Evolutionary conservation across 2,329 filamentous ascomycete genomes (phyloP).

Genomic region (Xylogone sp.): DNA sequence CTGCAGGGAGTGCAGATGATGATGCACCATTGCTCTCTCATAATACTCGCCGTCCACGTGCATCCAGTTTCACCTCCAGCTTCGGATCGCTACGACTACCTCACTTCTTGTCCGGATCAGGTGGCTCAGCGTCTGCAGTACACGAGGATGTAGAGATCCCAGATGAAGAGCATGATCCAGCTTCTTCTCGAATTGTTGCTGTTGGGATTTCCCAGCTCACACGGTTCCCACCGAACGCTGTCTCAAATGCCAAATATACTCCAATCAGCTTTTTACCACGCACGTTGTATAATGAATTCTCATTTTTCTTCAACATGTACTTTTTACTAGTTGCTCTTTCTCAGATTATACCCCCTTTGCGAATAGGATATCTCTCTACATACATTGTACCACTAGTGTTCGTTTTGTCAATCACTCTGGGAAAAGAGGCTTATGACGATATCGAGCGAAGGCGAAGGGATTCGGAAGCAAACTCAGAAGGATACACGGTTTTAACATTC

Average conservation of each 20-base stretch:
- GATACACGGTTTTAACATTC: slow-evolving; percentile 75
- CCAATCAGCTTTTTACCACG: slow-evolving; percentile 89
- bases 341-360: slow-evolving; percentile 82
- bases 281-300: slow-evolving; percentile 97
- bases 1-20: slow-evolving; percentile 58
- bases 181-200: slow-evolving; percentile 68
- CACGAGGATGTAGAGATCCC: slow-evolving; percentile 34
- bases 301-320: slow-evolving; percentile 99
- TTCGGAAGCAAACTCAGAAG: slow-evolving; percentile 90
- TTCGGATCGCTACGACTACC: slow-evolving; percentile 59
- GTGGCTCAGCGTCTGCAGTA: slow-evolving; percentile 7
- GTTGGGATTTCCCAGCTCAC: slow-evolving; percentile 71
- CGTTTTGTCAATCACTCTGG: slow-evolving; percentile 86
- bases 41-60: slow-evolving; percentile 22
- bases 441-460: slow-evolving; percentile 82
- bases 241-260: slow-evolving; percentile 98
- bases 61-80: slow-evolving; percentile 34
- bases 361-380: slow-evolving; percentile 91
- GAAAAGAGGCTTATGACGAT: slow-evolving; percentile 94
- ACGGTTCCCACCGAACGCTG: slow-evolving; percentile 82
- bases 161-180: slow-evolving; percentile 58
- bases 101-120: slow-evolving; percentile 55
- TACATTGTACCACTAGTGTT: slow-evolving; percentile 92
- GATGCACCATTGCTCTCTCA: slow-evolving; percentile 68
- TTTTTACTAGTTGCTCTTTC: slow-evolving; percentile 93